A percentile compares a stretch with the other conserved stretches of the same genome.
Evolutionary conservation across 257 asterid genomes (phyloP).

Genomic region (Gentiana macrophylla): DNA sequence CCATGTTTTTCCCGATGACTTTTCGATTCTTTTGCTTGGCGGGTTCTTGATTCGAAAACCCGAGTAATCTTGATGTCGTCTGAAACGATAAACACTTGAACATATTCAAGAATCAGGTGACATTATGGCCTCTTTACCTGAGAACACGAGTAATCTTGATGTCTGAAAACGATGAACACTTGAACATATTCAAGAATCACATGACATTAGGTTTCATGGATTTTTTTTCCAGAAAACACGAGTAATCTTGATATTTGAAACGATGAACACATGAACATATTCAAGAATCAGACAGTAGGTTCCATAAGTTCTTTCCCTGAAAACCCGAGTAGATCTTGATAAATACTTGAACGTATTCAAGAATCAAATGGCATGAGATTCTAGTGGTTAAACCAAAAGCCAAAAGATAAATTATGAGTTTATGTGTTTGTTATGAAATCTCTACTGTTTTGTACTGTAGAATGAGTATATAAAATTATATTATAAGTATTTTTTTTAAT

Average conservation of each 20-base stretch:
- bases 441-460: no score
- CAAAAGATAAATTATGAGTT: no score
- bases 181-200: slow-evolving; percentile 1
- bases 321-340: no score
- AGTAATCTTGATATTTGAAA: background rate
- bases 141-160: background rate
- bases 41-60: slow-evolving; percentile 2
- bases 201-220: slow-evolving; percentile 1
- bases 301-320: no score
- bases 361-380: no score
- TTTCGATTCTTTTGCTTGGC: background rate
- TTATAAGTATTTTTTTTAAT: no score
- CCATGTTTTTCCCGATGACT: slow-evolving; percentile 17
- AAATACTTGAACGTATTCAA: no score
- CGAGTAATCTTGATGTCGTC: slow-evolving; percentile 7
- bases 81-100: slow-evolving; percentile 31
- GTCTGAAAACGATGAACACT: slow-evolving; percentile 2
- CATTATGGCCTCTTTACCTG: slow-evolving; percentile 8
- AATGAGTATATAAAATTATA: no score
- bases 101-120: slow-evolving; percentile 22
- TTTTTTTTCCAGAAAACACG: slow-evolving; percentile 19
- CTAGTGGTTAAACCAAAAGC: no score
- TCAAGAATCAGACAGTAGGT: no score
- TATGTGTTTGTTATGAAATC: no score
- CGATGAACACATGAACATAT: no score